phyloP scores from a whole-genome alignment of 2,329 filamentous ascomycete genomes.

The Fusarium proliferatum region DNA sequence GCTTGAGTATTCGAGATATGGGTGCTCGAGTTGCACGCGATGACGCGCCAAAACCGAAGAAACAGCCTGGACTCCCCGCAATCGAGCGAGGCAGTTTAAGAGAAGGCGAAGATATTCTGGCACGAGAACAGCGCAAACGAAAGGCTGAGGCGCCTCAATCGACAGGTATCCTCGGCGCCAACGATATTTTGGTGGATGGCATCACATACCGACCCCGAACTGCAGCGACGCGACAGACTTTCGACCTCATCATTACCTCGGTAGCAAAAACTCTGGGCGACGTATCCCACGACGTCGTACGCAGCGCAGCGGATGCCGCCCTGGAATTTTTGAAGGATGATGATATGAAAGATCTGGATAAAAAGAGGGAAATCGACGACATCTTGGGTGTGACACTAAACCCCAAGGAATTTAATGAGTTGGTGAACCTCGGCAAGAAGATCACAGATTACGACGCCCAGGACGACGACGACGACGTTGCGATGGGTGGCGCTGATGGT shows the following conservation, averaged over 20 bases:
- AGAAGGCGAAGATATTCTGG: constrained; percentile 85
- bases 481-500: constrained; percentile 72
- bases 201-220: constrained; percentile 93
- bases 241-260: constrained; percentile 92
- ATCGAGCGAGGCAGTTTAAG: constrained; percentile 80
- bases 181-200: constrained; percentile 89
- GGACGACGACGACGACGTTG: constrained; percentile 92
- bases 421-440: constrained; percentile 97
- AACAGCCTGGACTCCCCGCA: constrained; percentile 72
- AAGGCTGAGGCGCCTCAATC: constrained; percentile 77
- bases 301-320: constrained; percentile 92
- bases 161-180: constrained; percentile 82
- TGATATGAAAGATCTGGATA: constrained; percentile 95
- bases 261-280: constrained; percentile 91
- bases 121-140: constrained; percentile 86
- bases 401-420: constrained; percentile 94
- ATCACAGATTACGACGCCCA: constrained; percentile 98
- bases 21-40: constrained; percentile 85
- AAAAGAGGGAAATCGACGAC: constrained; percentile 97
- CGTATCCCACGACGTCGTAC: constrained; percentile 89
- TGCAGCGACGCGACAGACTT: constrained; percentile 89
- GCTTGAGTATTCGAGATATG: constrained; percentile 95
- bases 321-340: constrained; percentile 95
- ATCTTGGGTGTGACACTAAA: constrained; percentile 84
- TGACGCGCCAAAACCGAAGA: constrained; percentile 83